Evolutionary conservation across 306 rosid species (phyloP).

Genomic region (Nissolia schottii): DNA sequence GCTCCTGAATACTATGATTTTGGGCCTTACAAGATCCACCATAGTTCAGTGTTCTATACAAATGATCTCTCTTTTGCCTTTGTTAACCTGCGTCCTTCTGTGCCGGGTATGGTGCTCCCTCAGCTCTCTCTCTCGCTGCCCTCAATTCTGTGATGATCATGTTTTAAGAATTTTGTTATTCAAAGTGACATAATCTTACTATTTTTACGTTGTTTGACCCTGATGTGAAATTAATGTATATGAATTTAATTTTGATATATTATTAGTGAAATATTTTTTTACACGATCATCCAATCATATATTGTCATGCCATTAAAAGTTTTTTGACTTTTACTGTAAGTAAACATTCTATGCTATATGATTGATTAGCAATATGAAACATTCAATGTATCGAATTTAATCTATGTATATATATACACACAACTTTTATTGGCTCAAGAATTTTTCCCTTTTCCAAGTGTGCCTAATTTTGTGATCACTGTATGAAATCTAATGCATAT

Average conservation of each 20-base stretch:
- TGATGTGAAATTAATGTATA: no score
- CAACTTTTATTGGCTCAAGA: no score
- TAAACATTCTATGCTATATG: no score
- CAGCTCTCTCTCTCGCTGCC: not conserved
- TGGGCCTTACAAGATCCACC: slow-evolving; percentile 65
- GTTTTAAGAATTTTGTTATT: not conserved
- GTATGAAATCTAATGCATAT: not conserved
- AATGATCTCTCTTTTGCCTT: slow-evolving; percentile 63
- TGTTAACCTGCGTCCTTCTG: slow-evolving; percentile 78
- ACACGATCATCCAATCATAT: no score
- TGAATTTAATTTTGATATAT: no score
- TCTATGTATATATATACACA: not conserved
- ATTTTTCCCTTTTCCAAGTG: no score
- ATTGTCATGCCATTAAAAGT: no score
- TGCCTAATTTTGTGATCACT: not conserved
- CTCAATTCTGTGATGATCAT: not conserved
- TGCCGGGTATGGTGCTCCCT: slow-evolving; percentile 51
- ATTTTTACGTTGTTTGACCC: no score
- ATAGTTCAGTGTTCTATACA: slow-evolving; percentile 58
- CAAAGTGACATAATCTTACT: not conserved
- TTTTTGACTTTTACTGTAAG: no score
- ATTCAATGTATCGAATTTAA: no score
- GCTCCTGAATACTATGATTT: slow-evolving; percentile 49
- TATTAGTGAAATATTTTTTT: no score
- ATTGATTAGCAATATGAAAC: no score